phyloP scores from a whole-genome alignment of 306 rosid species.

The Carpinus fangiana region DNA sequence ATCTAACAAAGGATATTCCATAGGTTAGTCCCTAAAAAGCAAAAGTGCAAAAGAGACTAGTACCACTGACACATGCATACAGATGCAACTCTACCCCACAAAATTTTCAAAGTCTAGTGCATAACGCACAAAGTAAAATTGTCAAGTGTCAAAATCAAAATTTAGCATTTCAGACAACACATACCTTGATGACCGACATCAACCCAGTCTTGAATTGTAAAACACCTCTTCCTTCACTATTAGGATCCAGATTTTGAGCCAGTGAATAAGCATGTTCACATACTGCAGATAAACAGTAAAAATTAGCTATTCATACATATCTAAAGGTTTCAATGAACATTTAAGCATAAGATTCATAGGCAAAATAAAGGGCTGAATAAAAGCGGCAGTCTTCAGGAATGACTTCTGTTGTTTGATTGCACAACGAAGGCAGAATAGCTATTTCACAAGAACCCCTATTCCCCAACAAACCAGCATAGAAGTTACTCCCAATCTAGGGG shows the following conservation, averaged over 20 bases:
- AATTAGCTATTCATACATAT: slow-evolving; percentile 8
- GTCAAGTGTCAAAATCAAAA: slow-evolving; percentile 1
- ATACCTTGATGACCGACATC: slow-evolving; percentile 97
- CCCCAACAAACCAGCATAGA: no score
- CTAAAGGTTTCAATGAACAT: background rate
- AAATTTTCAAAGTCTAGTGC: background rate
- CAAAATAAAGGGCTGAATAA: background rate
- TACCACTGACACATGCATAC: slow-evolving; percentile 14
- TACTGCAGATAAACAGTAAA: slow-evolving; percentile 52
- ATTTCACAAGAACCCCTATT: no score
- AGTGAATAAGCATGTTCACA: slow-evolving; percentile 94
- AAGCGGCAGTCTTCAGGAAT: background rate
- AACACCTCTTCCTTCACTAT: slow-evolving; percentile 98
- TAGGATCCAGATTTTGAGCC: slow-evolving; percentile 89
- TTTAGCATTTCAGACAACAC: slow-evolving; percentile 4
- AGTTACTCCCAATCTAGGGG: no score
- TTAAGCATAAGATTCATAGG: background rate
- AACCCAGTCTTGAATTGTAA: slow-evolving; percentile 95
- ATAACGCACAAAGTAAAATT: slow-evolving; percentile 9
- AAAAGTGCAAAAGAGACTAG: slow-evolving; percentile 2
- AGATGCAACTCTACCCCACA: background rate
- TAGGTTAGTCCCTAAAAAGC: slow-evolving; percentile 5
- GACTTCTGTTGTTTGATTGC: background rate
- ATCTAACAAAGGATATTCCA: background rate
- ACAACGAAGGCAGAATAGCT: no score